Percentiles rank a stretch among this genome's conserved stretches.
Evolutionary conservation across 345 rosid species (phyloP).

Genomic region (Eucalyptus pumila): DNA sequence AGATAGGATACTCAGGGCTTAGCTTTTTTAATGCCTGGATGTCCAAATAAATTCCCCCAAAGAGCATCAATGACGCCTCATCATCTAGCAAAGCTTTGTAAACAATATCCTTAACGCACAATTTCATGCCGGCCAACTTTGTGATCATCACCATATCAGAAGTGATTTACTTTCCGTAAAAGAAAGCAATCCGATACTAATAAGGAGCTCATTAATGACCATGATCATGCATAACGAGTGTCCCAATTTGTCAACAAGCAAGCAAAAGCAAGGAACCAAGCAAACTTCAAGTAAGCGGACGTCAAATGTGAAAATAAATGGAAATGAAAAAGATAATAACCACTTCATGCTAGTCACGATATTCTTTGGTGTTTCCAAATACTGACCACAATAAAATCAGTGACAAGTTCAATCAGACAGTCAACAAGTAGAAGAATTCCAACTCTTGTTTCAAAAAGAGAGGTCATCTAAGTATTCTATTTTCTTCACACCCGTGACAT

Average conservation of each 20-base stretch:
- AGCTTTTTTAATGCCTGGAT: background rate
- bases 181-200: background rate
- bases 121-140: background rate
- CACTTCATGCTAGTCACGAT: background rate
- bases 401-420: background rate
- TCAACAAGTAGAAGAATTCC: background rate
- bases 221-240: background rate
- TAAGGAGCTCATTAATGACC: background rate
- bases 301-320: background rate
- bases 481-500: background rate
- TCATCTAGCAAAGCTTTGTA: background rate
- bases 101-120: background rate
- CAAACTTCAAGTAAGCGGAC: background rate
- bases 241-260: background rate
- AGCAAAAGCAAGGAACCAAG: background rate
- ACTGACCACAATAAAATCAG: background rate
- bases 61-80: background rate
- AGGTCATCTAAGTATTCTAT: background rate
- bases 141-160: background rate
- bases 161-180: background rate
- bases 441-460: background rate
- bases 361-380: background rate
- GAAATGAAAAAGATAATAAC: background rate
- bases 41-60: background rate
- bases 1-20: background rate